A percentile compares a stretch with the other conserved stretches of the same genome.
Conservation (phyloP, 257 asterid species). For the Jacaranda copaia region DNA sequence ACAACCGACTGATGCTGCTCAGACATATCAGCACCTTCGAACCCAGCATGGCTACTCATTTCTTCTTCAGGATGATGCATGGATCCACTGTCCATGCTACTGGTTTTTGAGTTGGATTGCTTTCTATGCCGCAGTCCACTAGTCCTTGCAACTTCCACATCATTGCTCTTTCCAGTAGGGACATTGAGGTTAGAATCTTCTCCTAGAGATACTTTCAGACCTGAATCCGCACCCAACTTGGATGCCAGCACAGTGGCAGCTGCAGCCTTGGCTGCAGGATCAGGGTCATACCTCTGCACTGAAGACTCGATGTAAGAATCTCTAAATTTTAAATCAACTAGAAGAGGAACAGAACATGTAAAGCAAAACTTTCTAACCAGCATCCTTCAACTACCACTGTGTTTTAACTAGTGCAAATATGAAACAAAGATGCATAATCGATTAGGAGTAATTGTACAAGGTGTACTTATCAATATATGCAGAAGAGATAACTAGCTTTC, state of each 20-base stretch:
- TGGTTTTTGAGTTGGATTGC: constrained; percentile 39
- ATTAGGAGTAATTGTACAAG: not conserved
- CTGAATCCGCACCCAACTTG: constrained; percentile 77
- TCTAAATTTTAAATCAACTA: not conserved
- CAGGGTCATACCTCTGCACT: constrained; percentile 76
- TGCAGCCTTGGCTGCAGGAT: constrained; percentile 85
- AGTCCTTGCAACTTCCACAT: constrained; percentile 54
- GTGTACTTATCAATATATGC: constrained; percentile 2
- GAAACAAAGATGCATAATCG: not conserved
- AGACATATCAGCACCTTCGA: constrained; percentile 42
- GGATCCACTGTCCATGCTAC: constrained; percentile 40
- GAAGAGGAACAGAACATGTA: not conserved
- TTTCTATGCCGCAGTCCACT: constrained; percentile 64
- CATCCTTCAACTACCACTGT: constrained; percentile 1
- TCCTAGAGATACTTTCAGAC: constrained; percentile 59
- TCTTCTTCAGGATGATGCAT: constrained; percentile 43
- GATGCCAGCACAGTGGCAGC: constrained; percentile 79
- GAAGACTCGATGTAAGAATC: constrained; percentile 37
- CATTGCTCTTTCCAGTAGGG: constrained; percentile 61
- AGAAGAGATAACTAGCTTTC: not conserved
- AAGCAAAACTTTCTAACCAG: not conserved
- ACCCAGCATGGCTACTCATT: constrained; percentile 35
- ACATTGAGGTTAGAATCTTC: constrained; percentile 48
- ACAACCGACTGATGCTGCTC: constrained; percentile 59
- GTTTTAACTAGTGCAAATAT: not conserved